Evolutionary conservation across 164 flowering plant species (phyloP).

Genomic region (Vitis labrusca): DNA sequence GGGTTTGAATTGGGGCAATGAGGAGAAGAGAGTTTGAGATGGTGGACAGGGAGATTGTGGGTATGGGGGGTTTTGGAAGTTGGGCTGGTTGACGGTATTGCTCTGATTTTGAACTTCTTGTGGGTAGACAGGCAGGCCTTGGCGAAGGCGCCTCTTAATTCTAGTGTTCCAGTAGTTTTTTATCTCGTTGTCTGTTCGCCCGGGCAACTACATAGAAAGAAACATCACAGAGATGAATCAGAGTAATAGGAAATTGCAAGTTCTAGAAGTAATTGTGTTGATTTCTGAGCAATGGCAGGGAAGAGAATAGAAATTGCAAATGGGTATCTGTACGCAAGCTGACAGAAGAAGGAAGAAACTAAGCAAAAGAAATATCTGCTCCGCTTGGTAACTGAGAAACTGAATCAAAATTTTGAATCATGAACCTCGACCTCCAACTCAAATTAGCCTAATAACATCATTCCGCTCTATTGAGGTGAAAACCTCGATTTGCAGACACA

Average conservation of each 20-base stretch:
- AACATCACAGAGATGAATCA: neutral
- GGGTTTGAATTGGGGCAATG: conserved; percentile 18
- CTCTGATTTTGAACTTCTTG: conserved; percentile 32
- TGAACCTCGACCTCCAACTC: too few relatives aligned
- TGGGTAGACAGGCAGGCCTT: conserved; percentile 57
- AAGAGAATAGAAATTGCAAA: too few relatives aligned
- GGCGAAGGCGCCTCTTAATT: conserved; percentile 45
- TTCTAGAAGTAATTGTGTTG: too few relatives aligned
- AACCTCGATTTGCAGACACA: too few relatives aligned
- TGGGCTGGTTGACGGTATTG: conserved; percentile 11
- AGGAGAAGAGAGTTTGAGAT: conserved; percentile 3
- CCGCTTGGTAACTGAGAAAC: too few relatives aligned
- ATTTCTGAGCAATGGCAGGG: too few relatives aligned
- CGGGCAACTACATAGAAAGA: conserved; percentile 13
- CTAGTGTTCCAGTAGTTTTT: conserved; percentile 41
- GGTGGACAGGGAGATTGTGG: conserved; percentile 3
- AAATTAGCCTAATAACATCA: too few relatives aligned
- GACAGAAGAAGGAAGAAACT: neutral
- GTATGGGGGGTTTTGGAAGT: neutral
- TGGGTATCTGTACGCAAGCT: too few relatives aligned
- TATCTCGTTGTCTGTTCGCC: conserved; percentile 53
- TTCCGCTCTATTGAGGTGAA: too few relatives aligned
- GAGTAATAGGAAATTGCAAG: neutral
- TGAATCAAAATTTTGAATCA: too few relatives aligned
- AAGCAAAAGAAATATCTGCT: too few relatives aligned